phyloP scores from a whole-genome alignment of 1,139 yeast species.

The Kurtzmaniella quercitrusa region DNA sequence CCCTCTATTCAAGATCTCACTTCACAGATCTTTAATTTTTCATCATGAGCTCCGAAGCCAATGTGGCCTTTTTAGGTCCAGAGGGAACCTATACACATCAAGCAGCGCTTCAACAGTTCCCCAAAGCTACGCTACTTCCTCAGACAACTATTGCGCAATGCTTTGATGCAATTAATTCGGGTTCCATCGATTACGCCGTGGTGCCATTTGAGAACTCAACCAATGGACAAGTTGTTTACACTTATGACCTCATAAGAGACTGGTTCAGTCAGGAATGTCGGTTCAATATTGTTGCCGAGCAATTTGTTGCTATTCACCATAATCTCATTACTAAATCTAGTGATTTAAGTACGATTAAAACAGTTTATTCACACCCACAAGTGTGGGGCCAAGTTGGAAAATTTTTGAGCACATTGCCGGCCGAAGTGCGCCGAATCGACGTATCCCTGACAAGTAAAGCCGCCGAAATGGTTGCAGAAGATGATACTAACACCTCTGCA shows the following conservation, averaged over 20 bases:
- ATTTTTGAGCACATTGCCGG: slow-evolving; percentile 40
- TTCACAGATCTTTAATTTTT: no score
- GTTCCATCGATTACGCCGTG: slow-evolving; percentile 63
- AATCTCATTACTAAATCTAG: slow-evolving; percentile 55
- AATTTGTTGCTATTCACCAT: slow-evolving; percentile 80
- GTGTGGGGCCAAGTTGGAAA: slow-evolving; percentile 90
- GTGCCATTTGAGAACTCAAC: slow-evolving; percentile 94
- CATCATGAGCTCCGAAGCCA: slow-evolving; percentile 8
- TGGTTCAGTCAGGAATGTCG: slow-evolving; percentile 29
- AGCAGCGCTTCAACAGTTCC: slow-evolving; percentile 81
- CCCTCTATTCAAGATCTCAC: no score
- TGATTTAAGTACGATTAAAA: slow-evolving; percentile 41
- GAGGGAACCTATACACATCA: slow-evolving; percentile 89
- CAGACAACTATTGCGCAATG: slow-evolving; percentile 58
- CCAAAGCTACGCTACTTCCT: slow-evolving; percentile 40
- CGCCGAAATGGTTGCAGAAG: slow-evolving; percentile 56
- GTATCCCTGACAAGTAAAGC: slow-evolving; percentile 81
- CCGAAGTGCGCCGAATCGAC: slow-evolving; percentile 50
- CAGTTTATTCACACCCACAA: slow-evolving; percentile 89
- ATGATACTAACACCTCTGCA: slow-evolving; percentile 34
- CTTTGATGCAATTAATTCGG: slow-evolving; percentile 47
- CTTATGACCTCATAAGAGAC: slow-evolving; percentile 77
- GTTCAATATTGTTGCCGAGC: slow-evolving; percentile 67
- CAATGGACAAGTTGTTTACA: slow-evolving; percentile 86
- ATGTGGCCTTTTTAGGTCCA: slow-evolving; percentile 81